These are phyloP conservation scores for Sclerotinia spermophila DNA, from an alignment of 2,329 filamentous ascomycete genomes.

Conservation along the genomic window DNA sequence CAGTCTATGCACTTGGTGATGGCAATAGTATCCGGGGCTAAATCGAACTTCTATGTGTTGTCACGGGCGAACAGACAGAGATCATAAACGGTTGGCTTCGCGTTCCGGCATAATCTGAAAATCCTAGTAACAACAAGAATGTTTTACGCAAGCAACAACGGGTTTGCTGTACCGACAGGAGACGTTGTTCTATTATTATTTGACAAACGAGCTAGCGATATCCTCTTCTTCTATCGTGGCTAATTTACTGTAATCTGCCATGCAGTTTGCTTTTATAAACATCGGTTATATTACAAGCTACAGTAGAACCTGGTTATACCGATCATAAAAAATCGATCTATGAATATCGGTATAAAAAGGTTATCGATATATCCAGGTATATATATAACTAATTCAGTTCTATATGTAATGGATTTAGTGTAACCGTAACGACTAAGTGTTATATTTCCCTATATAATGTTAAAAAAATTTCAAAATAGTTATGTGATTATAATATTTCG, in stretches of 20 bases:
- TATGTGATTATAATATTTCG: too few relatives aligned
- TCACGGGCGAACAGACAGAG: background rate
- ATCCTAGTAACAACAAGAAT: background rate
- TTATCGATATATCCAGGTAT: too few relatives aligned
- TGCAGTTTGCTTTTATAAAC: background rate
- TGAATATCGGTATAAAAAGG: too few relatives aligned
- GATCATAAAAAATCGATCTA: too few relatives aligned
- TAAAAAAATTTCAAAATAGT: too few relatives aligned
- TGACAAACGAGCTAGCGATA: background rate
- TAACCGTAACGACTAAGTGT: too few relatives aligned
- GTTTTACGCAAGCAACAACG: background rate
- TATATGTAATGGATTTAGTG: too few relatives aligned
- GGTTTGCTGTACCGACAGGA: constrained; percentile 3
- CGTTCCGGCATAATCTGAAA: background rate
- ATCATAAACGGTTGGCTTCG: background rate
- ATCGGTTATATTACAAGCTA: background rate
- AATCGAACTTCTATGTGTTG: background rate
- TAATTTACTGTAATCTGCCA: background rate
- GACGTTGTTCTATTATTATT: background rate
- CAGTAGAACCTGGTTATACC: too few relatives aligned
- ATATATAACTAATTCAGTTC: too few relatives aligned
- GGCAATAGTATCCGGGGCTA: background rate
- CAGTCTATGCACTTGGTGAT: background rate
- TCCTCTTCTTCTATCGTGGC: background rate
- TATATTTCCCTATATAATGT: too few relatives aligned